These are phyloP conservation scores for Trichoderma sp. DNA, from an alignment of 2,329 filamentous ascomycete species.

Conservation along the genomic window DNA sequence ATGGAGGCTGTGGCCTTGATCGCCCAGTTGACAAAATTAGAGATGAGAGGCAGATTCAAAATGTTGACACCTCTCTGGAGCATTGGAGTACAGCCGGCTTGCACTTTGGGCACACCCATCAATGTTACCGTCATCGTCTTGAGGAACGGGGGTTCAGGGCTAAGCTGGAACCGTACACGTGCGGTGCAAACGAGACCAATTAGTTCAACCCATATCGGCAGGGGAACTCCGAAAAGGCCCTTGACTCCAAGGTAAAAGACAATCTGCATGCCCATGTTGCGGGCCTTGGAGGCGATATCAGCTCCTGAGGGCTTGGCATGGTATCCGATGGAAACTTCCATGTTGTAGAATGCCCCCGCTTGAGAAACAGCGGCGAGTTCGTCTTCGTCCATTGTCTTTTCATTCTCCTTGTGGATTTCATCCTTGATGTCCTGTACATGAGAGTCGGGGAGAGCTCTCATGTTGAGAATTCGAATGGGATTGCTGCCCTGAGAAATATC, in stretches of 20 bases:
- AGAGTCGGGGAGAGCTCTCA: constrained; percentile 76
- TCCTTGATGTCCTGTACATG: constrained; percentile 82
- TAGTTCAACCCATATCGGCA: constrained; percentile 89
- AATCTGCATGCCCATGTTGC: constrained; percentile 96
- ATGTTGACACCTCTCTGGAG: constrained; percentile 88
- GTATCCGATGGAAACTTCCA: constrained; percentile 88
- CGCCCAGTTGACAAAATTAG: constrained; percentile 95
- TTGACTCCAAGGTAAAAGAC: constrained; percentile 92
- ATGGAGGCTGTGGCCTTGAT: constrained; percentile 83
- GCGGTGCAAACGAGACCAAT: constrained; percentile 87
- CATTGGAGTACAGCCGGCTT: constrained; percentile 89
- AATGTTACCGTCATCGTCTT: constrained; percentile 91
- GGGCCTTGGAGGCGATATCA: constrained; percentile 75
- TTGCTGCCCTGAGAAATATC: constrained; percentile 95
- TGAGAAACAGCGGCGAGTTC: constrained; percentile 88
- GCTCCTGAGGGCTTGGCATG: constrained; percentile 75
- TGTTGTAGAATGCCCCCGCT: constrained; percentile 88
- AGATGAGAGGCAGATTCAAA: constrained; percentile 87
- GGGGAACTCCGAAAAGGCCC: constrained; percentile 83
- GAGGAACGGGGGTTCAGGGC: constrained; percentile 87
- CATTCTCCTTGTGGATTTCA: constrained; percentile 75
- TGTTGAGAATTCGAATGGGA: constrained; percentile 81
- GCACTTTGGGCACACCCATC: constrained; percentile 89
- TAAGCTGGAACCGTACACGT: constrained; percentile 78
- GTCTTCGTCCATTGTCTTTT: constrained; percentile 79